These are phyloP conservation scores for Abelmoschus esculentus DNA, from an alignment of 345 rosid species.

Conservation along the genomic window DNA sequence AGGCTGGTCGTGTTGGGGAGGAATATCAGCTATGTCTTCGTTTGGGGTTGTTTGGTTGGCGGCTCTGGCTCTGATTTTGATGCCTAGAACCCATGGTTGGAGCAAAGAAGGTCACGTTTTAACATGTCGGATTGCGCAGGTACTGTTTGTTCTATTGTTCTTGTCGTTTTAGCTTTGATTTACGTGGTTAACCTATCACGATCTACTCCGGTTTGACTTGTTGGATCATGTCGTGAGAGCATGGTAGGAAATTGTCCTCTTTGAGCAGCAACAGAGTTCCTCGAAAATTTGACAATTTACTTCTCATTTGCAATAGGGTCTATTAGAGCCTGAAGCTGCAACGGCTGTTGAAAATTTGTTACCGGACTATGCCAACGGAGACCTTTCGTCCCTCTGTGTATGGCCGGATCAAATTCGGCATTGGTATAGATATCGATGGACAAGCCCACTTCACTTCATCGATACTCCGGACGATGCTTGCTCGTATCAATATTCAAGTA, in stretches of 20 bases:
- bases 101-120: constrained; percentile 90
- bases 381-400: constrained; percentile 49
- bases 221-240: not conserved
- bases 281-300: not conserved
- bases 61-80: constrained; percentile 24
- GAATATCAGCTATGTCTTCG: not conserved
- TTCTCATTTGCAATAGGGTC: constrained; percentile 27
- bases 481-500: constrained; percentile 48
- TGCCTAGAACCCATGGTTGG: constrained; percentile 52
- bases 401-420: constrained; percentile 84
- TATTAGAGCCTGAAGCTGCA: constrained; percentile 65
- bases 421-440: constrained; percentile 65
- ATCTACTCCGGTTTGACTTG: too few relatives aligned
- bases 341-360: constrained; percentile 49
- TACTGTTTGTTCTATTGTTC: constrained; percentile 10
- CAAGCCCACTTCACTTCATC: constrained; percentile 69
- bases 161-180: not conserved
- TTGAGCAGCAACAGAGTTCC: too few relatives aligned
- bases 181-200: too few relatives aligned
- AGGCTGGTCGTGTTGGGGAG: constrained; percentile 23
- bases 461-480: constrained; percentile 65
- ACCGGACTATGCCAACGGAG: constrained; percentile 43
- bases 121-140: constrained; percentile 89
- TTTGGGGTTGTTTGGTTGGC: constrained; percentile 22
- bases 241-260: too few relatives aligned